These are phyloP conservation scores for Reticulascus tulasneorum DNA, from an alignment of 2,329 filamentous ascomycete species.

Conservation along the genomic window DNA sequence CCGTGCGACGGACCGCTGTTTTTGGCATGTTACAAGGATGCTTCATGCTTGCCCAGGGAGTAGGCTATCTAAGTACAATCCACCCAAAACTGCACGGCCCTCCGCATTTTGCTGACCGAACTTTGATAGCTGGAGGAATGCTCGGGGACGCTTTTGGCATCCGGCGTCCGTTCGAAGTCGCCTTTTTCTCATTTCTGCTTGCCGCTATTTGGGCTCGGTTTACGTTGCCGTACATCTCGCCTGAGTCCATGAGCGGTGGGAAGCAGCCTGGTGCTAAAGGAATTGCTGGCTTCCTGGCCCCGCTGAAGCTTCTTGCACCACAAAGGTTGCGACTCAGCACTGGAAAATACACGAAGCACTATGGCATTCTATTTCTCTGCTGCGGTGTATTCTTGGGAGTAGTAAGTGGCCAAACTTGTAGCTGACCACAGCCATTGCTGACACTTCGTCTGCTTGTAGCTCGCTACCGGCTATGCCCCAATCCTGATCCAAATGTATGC, in stretches of 20 bases:
- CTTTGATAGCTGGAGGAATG: constrained; percentile 48
- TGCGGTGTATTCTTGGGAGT: constrained; percentile 64
- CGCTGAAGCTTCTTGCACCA: constrained; percentile 57
- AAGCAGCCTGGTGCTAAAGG: constrained; percentile 24
- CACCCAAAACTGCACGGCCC: too few species aligned
- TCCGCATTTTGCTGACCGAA: neutral
- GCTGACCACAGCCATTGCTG: constrained; percentile 1
- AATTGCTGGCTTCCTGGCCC: constrained; percentile 59
- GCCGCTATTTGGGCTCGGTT: constrained; percentile 37
- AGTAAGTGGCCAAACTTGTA: constrained; percentile 29
- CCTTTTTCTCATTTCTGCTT: too few species aligned
- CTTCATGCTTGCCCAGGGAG: constrained; percentile 62
- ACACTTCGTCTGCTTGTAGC: constrained; percentile 1
- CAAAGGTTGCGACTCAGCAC: constrained; percentile 47
- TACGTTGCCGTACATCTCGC: constrained; percentile 47
- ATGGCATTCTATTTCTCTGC: constrained; percentile 61
- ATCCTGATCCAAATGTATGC: constrained; percentile 58
- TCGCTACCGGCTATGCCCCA: constrained; percentile 63
- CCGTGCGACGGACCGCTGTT: constrained; percentile 56
- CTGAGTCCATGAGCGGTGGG: constrained; percentile 30
- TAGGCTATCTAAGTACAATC: constrained; percentile 57
- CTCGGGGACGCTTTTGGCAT: constrained; percentile 62
- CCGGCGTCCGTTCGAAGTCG: constrained; percentile 59
- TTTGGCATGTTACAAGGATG: constrained; percentile 64
- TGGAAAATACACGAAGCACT: constrained; percentile 51